Conservation (phyloP, 2,329 filamentous ascomycete species). For the Talaromyces sp. region DNA sequence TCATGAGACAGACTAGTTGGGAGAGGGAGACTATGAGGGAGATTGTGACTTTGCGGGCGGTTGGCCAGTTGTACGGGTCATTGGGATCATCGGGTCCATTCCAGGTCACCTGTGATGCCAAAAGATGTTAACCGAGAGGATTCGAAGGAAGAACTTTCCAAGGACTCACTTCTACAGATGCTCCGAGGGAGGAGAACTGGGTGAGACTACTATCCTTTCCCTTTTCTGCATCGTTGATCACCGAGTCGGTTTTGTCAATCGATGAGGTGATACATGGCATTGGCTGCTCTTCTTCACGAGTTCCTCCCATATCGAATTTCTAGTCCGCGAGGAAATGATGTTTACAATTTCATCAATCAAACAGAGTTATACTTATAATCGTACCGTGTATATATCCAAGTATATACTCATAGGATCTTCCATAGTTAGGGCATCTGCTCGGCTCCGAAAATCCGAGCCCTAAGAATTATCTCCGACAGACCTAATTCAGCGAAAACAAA, state of each 20-base stretch:
- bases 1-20: constrained; percentile 20
- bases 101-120: constrained; percentile 37
- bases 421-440: not conserved
- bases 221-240: not conserved
- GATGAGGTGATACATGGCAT: not conserved
- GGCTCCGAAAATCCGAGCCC: constrained; percentile 1
- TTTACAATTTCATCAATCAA: not conserved
- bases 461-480: not conserved
- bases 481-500: too few species aligned
- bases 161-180: not conserved
- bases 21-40: constrained; percentile 46
- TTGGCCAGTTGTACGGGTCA: constrained; percentile 58
- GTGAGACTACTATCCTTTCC: not conserved
- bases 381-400: not conserved
- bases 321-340: not conserved
- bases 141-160: not conserved
- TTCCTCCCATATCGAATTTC: not conserved
- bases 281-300: not conserved
- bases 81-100: constrained; percentile 53
- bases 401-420: not conserved
- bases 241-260: not conserved
- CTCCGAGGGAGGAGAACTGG: not conserved
- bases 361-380: not conserved
- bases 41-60: constrained; percentile 43
- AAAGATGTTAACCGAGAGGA: not conserved